A percentile compares a stretch with the other conserved stretches of the same genome.
Evolutionary conservation across 768 basidiomycete genomes (phyloP).

Genomic region (Neoboletus brunneissimus): DNA sequence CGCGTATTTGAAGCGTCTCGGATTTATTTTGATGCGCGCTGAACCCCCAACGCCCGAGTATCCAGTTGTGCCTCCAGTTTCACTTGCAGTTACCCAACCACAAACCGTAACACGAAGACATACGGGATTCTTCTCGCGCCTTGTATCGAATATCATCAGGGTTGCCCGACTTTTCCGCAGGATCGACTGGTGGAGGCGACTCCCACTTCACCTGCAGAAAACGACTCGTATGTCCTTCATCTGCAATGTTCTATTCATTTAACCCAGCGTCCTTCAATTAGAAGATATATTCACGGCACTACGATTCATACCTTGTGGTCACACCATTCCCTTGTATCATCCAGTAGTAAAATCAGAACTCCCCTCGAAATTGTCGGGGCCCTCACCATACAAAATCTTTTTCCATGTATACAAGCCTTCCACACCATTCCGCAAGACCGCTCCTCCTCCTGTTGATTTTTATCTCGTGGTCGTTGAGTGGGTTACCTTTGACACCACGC

Average conservation of each 20-base stretch:
- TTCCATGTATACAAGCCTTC: slow-evolving; percentile 91
- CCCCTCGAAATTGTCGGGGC: not conserved
- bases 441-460: slow-evolving; percentile 81
- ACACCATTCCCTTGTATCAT: slow-evolving; percentile 42
- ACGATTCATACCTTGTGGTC: slow-evolving; percentile 70
- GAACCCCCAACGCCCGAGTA: slow-evolving; percentile 55
- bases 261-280: slow-evolving; percentile 28
- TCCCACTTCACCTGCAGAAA: slow-evolving; percentile 50
- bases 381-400: slow-evolving; percentile 64
- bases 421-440: slow-evolving; percentile 76
- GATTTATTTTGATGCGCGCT: slow-evolving; percentile 84
- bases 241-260: not conserved
- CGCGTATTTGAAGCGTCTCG: slow-evolving; percentile 87
- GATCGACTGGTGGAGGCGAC: slow-evolving; percentile 65
- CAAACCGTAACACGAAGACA: not conserved
- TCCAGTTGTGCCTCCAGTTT: slow-evolving; percentile 42
- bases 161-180: slow-evolving; percentile 2
- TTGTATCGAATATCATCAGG: slow-evolving; percentile 6
- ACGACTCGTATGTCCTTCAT: slow-evolving; percentile 45
- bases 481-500: slow-evolving; percentile 24
- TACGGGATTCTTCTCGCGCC: slow-evolving; percentile 9
- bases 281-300: slow-evolving; percentile 67
- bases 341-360: slow-evolving; percentile 5
- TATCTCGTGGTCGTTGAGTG: slow-evolving; percentile 84
- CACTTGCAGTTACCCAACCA: slow-evolving; percentile 6